Evolutionary conservation across 2,329 filamentous ascomycete species (phyloP).

Genomic region (Trichoderma sp.): DNA sequence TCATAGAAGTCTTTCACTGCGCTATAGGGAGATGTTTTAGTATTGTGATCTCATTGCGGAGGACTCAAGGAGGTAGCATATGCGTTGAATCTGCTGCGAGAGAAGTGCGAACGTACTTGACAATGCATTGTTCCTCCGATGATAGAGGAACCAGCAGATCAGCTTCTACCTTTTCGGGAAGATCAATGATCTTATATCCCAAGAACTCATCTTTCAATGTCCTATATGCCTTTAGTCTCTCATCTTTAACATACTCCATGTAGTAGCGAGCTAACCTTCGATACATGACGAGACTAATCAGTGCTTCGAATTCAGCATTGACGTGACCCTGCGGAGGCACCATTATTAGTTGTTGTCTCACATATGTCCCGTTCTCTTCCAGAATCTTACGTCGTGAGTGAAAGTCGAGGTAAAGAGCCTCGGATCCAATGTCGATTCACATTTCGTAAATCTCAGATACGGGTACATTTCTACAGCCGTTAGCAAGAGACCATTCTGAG

Average conservation of each 20-base stretch:
- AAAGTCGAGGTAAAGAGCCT: slow-evolving; percentile 31
- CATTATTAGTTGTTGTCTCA: neutral
- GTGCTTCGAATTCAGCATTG: slow-evolving; percentile 31
- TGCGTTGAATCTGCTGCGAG: too few species aligned
- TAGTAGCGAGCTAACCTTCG: slow-evolving; percentile 33
- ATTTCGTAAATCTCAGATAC: slow-evolving; percentile 40
- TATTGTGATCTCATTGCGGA: neutral
- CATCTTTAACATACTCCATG: neutral
- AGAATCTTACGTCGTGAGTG: slow-evolving; percentile 28
- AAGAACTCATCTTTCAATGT: slow-evolving; percentile 37
- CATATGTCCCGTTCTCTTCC: too few species aligned
- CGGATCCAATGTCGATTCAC: slow-evolving; percentile 19
- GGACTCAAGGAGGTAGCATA: too few species aligned
- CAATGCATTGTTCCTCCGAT: slow-evolving; percentile 35
- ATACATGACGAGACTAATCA: slow-evolving; percentile 36
- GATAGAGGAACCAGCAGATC: slow-evolving; percentile 36
- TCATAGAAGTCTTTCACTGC: slow-evolving; percentile 13
- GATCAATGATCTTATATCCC: slow-evolving; percentile 33
- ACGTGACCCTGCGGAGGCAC: slow-evolving; percentile 25
- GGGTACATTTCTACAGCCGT: slow-evolving; percentile 41
- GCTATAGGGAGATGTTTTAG: neutral
- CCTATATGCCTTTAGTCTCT: slow-evolving; percentile 27
- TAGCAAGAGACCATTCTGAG: slow-evolving; percentile 18
- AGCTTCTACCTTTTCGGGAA: slow-evolving; percentile 30
- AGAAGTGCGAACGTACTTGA: slow-evolving; percentile 32